Conservation (phyloP, 2,329 filamentous ascomycete genomes). For the Dichotomopilus funicola region DNA sequence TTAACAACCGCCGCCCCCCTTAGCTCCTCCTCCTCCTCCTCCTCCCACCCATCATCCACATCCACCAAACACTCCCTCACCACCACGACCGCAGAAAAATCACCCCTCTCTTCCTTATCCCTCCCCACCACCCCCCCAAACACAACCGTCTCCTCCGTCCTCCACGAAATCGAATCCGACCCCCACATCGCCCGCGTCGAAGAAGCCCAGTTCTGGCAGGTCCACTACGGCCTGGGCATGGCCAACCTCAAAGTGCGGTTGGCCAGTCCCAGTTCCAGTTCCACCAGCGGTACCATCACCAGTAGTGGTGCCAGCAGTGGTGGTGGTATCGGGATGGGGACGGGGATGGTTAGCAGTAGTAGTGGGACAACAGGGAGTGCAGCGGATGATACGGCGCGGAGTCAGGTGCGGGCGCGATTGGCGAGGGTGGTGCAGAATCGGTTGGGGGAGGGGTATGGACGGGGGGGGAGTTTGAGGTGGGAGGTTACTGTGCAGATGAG, state of each 20-base stretch:
- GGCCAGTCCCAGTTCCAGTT: slow-evolving; percentile 25
- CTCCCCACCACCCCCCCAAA: slow-evolving; percentile 24
- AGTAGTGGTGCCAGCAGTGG: no score
- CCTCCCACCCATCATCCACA: neutral
- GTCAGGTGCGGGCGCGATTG: slow-evolving; percentile 68
- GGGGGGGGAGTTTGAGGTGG: slow-evolving; percentile 74
- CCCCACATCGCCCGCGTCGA: slow-evolving; percentile 70
- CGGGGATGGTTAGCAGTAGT: no score
- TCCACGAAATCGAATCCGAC: slow-evolving; percentile 79
- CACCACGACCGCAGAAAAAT: neutral
- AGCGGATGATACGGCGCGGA: slow-evolving; percentile 60
- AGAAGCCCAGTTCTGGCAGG: slow-evolving; percentile 96
- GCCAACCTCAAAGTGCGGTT: slow-evolving; percentile 82
- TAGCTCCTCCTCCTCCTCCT: no score
- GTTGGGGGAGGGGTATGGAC: slow-evolving; percentile 81
- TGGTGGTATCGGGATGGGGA: no score
- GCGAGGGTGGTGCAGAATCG: slow-evolving; percentile 75
- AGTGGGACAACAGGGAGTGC: neutral
- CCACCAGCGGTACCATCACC: no score
- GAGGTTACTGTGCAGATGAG: slow-evolving; percentile 81
- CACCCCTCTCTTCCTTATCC: neutral
- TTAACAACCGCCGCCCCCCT: no score
- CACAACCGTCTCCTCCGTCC: slow-evolving; percentile 58
- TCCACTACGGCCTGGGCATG: slow-evolving; percentile 95
- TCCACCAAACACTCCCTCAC: neutral